Evolutionary conservation across 305 asterid genomes (phyloP).

Genomic region (Salvia sclarea): DNA sequence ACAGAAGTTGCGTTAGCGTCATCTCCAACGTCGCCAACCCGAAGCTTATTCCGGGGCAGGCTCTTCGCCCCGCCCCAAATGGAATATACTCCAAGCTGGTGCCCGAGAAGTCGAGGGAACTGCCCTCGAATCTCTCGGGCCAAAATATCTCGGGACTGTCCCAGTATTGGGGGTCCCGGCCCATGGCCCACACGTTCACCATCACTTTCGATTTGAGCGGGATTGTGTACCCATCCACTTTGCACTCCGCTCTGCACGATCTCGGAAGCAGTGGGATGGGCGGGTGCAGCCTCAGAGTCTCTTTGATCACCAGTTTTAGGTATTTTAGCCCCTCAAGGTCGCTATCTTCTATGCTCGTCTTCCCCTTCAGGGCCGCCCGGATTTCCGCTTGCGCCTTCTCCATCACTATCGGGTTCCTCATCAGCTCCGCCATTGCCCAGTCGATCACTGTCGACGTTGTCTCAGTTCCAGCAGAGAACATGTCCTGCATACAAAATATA

Average conservation of each 20-base stretch:
- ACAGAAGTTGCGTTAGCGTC: conserved; percentile 27
- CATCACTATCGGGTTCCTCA: conserved; percentile 32
- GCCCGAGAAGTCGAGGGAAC: conserved; percentile 22
- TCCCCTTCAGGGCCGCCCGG: conserved; percentile 19
- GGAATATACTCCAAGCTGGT: conserved; percentile 31
- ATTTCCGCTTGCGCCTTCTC: conserved; percentile 29
- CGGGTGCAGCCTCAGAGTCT: conserved; percentile 38
- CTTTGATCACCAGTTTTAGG: conserved; percentile 32
- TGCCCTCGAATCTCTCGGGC: conserved; percentile 33
- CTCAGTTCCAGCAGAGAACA: conserved; percentile 35
- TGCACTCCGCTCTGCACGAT: conserved; percentile 31
- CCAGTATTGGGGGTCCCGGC: conserved; percentile 34
- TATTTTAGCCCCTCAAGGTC: conserved; percentile 22
- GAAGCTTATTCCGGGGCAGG: conserved; percentile 27
- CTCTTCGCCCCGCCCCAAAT: conserved; percentile 30
- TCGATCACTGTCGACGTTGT: conserved; percentile 22
- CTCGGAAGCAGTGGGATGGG: conserved; percentile 35
- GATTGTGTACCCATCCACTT: conserved; percentile 24
- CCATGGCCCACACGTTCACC: conserved; percentile 36
- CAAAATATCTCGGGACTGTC: conserved; percentile 17
- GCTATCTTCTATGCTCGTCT: conserved; percentile 9
- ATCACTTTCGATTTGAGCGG: conserved; percentile 32
- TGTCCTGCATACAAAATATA: conserved; percentile 22
- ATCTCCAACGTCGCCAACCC: conserved; percentile 27
- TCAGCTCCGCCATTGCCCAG: conserved; percentile 40